These are phyloP conservation scores for Carex kokanica DNA, from an alignment of 176 grass and related monocot genomes.

Conservation along the genomic window DNA sequence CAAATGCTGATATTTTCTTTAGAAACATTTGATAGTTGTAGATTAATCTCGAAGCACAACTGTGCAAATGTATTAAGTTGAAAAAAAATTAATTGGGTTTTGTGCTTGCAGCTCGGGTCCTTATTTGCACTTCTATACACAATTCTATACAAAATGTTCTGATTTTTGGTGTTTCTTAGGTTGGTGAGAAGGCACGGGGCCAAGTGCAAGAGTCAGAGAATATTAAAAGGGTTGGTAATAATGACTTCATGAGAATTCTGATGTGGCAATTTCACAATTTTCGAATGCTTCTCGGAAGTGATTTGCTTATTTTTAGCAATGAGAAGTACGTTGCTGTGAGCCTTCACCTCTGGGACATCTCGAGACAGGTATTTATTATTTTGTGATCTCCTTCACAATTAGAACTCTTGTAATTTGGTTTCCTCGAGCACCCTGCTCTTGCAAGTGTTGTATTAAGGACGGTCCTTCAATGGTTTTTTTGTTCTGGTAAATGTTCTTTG, in stretches of 20 bases:
- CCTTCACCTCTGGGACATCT: slow-evolving; percentile 96
- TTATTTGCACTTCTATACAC: neutral
- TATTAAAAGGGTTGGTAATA: slow-evolving; percentile 71
- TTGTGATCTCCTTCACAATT: neutral
- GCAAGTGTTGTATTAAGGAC: neutral
- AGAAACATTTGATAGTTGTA: neutral
- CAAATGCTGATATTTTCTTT: neutral
- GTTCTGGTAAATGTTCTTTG: neutral
- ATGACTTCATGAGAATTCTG: slow-evolving; percentile 81
- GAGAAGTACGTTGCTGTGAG: slow-evolving; percentile 94
- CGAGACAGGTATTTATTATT: slow-evolving; percentile 70
- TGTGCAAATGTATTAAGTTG: neutral
- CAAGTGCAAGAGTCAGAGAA: slow-evolving; percentile 88
- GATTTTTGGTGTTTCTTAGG: slow-evolving; percentile 25
- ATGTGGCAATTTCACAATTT: slow-evolving; percentile 99
- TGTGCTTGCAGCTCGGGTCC: neutral
- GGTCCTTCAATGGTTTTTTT: neutral
- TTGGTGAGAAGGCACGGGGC: slow-evolving; percentile 62
- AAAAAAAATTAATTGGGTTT: neutral
- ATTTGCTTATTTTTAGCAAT: slow-evolving; percentile 97
- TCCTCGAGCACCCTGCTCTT: neutral
- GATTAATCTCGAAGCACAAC: neutral
- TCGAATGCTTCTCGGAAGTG: slow-evolving; percentile 87
- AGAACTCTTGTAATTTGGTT: neutral
- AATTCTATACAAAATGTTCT: neutral